phyloP scores from a whole-genome alignment of 805 yeast genomes.

The Kodamaea neixiangensis region DNA sequence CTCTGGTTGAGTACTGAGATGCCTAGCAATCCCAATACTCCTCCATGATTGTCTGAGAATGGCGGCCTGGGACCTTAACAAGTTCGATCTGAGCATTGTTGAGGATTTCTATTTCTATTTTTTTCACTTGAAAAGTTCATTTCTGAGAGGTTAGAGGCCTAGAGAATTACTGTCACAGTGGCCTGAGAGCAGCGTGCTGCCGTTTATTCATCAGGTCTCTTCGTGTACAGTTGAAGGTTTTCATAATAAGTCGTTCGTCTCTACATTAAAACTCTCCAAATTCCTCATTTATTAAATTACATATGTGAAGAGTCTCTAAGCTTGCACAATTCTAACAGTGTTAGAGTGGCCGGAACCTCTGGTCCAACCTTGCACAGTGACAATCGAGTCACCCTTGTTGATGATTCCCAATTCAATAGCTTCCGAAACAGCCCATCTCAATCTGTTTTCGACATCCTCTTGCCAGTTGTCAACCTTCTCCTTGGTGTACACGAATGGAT shows the following conservation, averaged over 20 bases:
- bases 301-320: slow-evolving; percentile 35
- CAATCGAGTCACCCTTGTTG: slow-evolving; percentile 82
- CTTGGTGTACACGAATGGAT: slow-evolving; percentile 85
- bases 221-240: too few relatives aligned
- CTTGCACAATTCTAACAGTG: slow-evolving; percentile 90
- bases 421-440: slow-evolving; percentile 88
- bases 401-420: slow-evolving; percentile 86
- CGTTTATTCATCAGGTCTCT: too few relatives aligned
- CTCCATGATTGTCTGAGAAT: slow-evolving; percentile 2
- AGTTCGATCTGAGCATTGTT: not conserved
- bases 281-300: slow-evolving; percentile 1
- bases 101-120: slow-evolving; percentile 1
- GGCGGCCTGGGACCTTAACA: not conserved
- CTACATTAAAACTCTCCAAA: not conserved
- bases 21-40: slow-evolving; percentile 6
- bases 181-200: too few relatives aligned
- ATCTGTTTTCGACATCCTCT: slow-evolving; percentile 92
- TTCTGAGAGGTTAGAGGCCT: not conserved
- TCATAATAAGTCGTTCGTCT: too few relatives aligned
- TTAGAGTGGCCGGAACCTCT: slow-evolving; percentile 98
- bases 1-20: slow-evolving; percentile 11
- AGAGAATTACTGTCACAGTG: too few relatives aligned
- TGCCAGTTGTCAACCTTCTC: slow-evolving; percentile 82
- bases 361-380: slow-evolving; percentile 98
- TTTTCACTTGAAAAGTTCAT: not conserved